Base-by-base conservation (phyloP, 805 yeast species). In the Zygosaccharomyces siamensis region DNA sequence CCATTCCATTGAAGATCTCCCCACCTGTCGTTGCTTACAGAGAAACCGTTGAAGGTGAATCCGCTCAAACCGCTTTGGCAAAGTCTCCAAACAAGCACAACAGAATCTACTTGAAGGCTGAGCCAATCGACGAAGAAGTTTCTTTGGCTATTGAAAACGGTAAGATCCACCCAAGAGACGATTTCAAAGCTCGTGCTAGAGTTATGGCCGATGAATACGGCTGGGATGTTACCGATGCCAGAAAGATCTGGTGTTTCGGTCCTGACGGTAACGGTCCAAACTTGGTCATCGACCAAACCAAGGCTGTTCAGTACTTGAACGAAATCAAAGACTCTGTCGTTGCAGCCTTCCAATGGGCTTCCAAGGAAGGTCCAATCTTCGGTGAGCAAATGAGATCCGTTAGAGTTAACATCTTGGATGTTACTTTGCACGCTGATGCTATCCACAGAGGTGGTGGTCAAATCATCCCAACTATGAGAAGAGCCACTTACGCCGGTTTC, bases 391-490 rank as follows among this genome's bases (percentile, higher is more conserved):
- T 89, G 80, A 89, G 99, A 83, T 87, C 96, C 69, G 81, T 89
- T 70, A 89, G 98, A 81, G 79, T 89, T 76, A 92, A 92, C 96
- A 86, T 92, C 72, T 82, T 92, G 80, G 99, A 92, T 84, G 99
- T 92, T 72, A 90, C 97, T 66, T 82, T 92, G 77, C 99, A 92
- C 79, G 96, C 98, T 73, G 99, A 92, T 87, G 97, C 99, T 77
- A 92, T 92, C 79, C 99, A 92, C 87, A 90, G 99, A 87, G 98
- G 98, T 84, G 97, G 95, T 80, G 99, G 98, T 79, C 99, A 92
- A 83, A 84, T 92, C 76, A 89, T 93, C 79, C 97, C 98, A 79
- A 92, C 99, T 77, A 92, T 93, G 98, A 90, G 98, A 85, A 90
- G 98, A 83, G 98, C 84, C 67, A 89, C 98, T 63, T 93, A 87